These are phyloP conservation scores for Brassica carinata DNA, from an alignment of 345 rosid genomes.

Conservation along the genomic window DNA sequence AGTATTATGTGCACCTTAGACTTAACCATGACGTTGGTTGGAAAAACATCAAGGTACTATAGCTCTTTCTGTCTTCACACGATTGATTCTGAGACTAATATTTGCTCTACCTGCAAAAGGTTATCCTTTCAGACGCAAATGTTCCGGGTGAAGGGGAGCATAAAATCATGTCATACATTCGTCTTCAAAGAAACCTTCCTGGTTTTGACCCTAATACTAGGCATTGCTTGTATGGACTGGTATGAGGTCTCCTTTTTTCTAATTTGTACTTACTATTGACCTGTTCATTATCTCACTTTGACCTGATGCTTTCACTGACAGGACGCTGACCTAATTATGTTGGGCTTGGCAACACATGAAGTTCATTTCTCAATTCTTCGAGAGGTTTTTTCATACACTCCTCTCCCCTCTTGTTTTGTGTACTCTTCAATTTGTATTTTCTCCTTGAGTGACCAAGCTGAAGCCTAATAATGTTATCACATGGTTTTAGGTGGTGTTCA, in stretches of 20 bases:
- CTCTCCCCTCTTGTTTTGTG: neutral
- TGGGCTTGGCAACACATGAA: conserved; percentile 97
- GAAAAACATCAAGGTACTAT: conserved; percentile 72
- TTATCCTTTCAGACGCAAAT: conserved; percentile 90
- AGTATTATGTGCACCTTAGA: conserved; percentile 74
- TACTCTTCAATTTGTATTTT: neutral
- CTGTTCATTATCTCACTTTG: conserved; percentile 13
- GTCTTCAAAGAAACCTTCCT: conserved; percentile 84
- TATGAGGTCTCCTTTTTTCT: conserved; percentile 46
- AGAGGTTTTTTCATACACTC: conserved; percentile 61
- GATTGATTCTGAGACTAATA: conserved; percentile 15
- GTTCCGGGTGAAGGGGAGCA: conserved; percentile 98
- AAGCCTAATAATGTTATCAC: neutral
- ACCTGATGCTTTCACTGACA: conserved; percentile 41
- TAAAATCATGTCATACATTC: conserved; percentile 83
- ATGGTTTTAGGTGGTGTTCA: conserved; percentile 71
- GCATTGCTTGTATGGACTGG: conserved; percentile 92
- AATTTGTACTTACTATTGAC: neutral
- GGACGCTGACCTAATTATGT: conserved; percentile 99
- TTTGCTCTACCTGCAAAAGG: conserved; percentile 51
- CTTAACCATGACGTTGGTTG: conserved; percentile 85
- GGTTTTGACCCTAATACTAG: conserved; percentile 81
- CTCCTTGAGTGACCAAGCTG: neutral
- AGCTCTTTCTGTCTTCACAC: neutral
- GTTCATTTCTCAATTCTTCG: conserved; percentile 94